These are phyloP conservation scores for Mucor mucedo DNA, from an alignment of 371 early-diverging fungal genomes.

Conservation along the genomic window DNA sequence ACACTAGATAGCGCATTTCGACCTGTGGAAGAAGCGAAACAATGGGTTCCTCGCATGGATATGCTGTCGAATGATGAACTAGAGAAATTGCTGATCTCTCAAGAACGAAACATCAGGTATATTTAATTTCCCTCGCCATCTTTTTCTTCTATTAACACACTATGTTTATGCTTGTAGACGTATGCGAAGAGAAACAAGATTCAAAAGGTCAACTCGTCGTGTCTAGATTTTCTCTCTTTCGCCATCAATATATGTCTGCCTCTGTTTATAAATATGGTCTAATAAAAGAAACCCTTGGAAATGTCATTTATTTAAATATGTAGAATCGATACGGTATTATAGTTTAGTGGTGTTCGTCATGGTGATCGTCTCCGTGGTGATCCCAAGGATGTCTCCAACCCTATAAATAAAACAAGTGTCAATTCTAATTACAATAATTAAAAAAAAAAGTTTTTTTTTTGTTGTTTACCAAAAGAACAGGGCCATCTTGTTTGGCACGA, in stretches of 20 bases:
- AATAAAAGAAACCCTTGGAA: not conserved
- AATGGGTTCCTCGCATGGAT: constrained; percentile 85
- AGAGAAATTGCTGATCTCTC: constrained; percentile 77
- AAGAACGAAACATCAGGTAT: constrained; percentile 80
- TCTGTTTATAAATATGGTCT: too few species aligned
- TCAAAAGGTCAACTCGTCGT: constrained; percentile 38
- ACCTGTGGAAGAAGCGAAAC: constrained; percentile 67
- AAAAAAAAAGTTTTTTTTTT: not conserved
- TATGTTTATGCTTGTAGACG: constrained; percentile 19
- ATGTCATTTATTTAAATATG: constrained; percentile 9
- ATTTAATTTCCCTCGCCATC: not conserved
- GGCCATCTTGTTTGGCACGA: constrained; percentile 82
- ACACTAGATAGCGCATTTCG: constrained; percentile 66
- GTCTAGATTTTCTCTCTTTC: not conserved
- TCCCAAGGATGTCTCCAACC: constrained; percentile 80
- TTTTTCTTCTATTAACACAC: not conserved
- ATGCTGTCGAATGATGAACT: constrained; percentile 81
- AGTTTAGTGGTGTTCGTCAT: constrained; percentile 54
- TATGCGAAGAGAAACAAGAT: constrained; percentile 43
- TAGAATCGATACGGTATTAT: constrained; percentile 4
- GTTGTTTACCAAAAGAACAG: constrained; percentile 67
- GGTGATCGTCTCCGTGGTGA: constrained; percentile 57
- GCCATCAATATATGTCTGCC: too few species aligned
- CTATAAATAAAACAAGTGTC: constrained; percentile 25
- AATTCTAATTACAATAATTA: not conserved